Base-by-base conservation (phyloP, 257 asterid species). In the Schizonepeta tenuifolia region DNA sequence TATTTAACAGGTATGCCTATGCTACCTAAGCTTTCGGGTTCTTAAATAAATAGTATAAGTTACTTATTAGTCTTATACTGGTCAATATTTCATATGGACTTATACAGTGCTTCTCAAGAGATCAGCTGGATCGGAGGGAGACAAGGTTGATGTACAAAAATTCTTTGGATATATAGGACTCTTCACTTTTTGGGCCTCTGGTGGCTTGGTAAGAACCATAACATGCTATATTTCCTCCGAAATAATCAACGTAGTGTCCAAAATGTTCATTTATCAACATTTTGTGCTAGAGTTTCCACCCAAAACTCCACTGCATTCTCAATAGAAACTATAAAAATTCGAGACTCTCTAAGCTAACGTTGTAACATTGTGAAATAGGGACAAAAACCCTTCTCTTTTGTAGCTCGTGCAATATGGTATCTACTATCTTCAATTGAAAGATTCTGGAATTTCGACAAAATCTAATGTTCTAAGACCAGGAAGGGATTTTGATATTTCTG, bases 71-170 rank as follows among this genome's bases (percentile, higher is more conserved):
- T 68, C 58, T 65, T 57, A 20, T 57, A 41, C 54, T 61, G 47
- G 21, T 15, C n/a, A 44, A 28, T 59, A 38, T 61, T 18, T 55
- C 8, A 15, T 41, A 50, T 49, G 55, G 60, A 24, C 41, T 54
- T 80, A 44, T 62, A 46, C 86, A 91, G 97, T 91, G 82, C 94
- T 91, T 56, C 94, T 91, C 68, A 89, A 91, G 88, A 78, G 81
- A 79, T 75, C 85, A 66, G 87, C 90, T 75, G 96, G 92, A 80
- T 82, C 94, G 21, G 86, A 80, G 67, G 94, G 92, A 54, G 90
- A 87, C 79, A 83, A 73, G 78, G 85, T 77, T 74, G 87, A 91
- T 67, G 84, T 89, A 73, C 88, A 91, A 83, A 89, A 86, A 76
- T 72, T 82, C 69, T 87, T 89, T 21, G 97, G 96, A 64, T 89